These are phyloP conservation scores for Naganishia randhawae DNA, from an alignment of 768 basidiomycete species.

Conservation along the genomic window DNA sequence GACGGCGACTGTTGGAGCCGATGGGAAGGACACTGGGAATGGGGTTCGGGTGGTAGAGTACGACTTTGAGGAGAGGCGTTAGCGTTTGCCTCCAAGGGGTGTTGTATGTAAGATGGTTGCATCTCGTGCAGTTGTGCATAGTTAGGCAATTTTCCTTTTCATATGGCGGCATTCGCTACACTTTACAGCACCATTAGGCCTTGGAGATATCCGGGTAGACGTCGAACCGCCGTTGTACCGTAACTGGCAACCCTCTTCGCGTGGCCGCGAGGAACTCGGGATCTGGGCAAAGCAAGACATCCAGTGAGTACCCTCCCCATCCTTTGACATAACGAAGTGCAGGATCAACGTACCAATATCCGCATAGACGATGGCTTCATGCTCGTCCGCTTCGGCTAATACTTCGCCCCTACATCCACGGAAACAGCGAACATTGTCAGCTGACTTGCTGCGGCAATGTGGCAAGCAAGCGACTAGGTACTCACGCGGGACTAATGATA, in stretches of 20 bases:
- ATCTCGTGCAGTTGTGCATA: no score
- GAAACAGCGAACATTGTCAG: neutral
- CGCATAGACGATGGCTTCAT: conserved; percentile 72
- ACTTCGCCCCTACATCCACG: conserved; percentile 64
- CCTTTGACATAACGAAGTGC: conserved; percentile 9
- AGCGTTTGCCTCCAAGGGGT: conserved; percentile 65
- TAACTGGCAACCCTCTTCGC: conserved; percentile 84
- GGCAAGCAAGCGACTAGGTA: conserved; percentile 24
- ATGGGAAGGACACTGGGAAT: neutral
- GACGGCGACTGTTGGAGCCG: neutral
- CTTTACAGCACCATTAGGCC: no score
- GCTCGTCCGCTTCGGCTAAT: conserved; percentile 68
- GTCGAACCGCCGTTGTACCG: conserved; percentile 82
- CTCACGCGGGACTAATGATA: conserved; percentile 84
- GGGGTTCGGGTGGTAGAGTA: conserved; percentile 10
- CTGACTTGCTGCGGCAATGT: neutral
- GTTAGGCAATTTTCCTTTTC: no score
- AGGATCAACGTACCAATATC: conserved; percentile 65
- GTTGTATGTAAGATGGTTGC: no score
- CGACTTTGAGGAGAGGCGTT: conserved; percentile 75
- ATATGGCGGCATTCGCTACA: no score
- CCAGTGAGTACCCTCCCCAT: conserved; percentile 32
- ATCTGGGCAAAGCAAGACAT: conserved; percentile 51
- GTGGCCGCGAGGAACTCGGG: conserved; percentile 64
- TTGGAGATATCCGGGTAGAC: conserved; percentile 71